Conservation (phyloP, 371 early-diverging fungal genomes). For the Apophysomyces trapeziformis region DNA sequence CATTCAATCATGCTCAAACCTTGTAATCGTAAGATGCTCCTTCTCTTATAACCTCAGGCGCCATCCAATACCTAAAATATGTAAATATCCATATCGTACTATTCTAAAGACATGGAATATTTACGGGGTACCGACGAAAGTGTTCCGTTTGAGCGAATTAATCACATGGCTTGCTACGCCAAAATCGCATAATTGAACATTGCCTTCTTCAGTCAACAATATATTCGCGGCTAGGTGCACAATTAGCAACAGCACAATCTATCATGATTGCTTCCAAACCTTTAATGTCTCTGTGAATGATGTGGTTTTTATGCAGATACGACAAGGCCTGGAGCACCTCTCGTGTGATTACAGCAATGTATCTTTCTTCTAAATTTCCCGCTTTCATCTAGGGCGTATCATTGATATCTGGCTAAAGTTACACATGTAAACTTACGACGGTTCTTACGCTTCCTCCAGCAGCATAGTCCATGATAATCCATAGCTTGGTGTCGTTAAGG, state of each 20-base stretch:
- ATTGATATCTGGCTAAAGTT: not conserved
- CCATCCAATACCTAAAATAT: slow-evolving; percentile 79
- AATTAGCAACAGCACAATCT: slow-evolving; percentile 5
- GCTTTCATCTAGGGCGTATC: slow-evolving; percentile 70
- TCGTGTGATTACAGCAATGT: slow-evolving; percentile 85
- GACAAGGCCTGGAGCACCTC: slow-evolving; percentile 88
- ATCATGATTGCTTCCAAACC: slow-evolving; percentile 49
- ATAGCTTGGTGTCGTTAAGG: slow-evolving; percentile 89
- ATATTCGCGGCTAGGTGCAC: slow-evolving; percentile 81
- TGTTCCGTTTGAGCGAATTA: slow-evolving; percentile 75
- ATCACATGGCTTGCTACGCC: slow-evolving; percentile 81
- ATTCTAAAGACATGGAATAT: slow-evolving; percentile 37
- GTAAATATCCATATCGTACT: not conserved
- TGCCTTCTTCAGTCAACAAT: slow-evolving; percentile 86
- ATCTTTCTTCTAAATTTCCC: slow-evolving; percentile 86
- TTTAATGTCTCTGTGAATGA: slow-evolving; percentile 98
- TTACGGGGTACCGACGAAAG: slow-evolving; percentile 91
- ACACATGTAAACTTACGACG: slow-evolving; percentile 60
- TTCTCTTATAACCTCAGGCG: slow-evolving; percentile 88
- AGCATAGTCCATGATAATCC: slow-evolving; percentile 98
- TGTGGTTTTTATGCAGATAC: slow-evolving; percentile 92
- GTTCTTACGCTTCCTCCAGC: slow-evolving; percentile 91
- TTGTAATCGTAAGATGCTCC: slow-evolving; percentile 80
- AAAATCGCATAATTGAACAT: slow-evolving; percentile 95
- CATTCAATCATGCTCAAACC: slow-evolving; percentile 29